Evolutionary conservation across 345 rosid species (phyloP).

Genomic region (Aethionema arabicum): DNA sequence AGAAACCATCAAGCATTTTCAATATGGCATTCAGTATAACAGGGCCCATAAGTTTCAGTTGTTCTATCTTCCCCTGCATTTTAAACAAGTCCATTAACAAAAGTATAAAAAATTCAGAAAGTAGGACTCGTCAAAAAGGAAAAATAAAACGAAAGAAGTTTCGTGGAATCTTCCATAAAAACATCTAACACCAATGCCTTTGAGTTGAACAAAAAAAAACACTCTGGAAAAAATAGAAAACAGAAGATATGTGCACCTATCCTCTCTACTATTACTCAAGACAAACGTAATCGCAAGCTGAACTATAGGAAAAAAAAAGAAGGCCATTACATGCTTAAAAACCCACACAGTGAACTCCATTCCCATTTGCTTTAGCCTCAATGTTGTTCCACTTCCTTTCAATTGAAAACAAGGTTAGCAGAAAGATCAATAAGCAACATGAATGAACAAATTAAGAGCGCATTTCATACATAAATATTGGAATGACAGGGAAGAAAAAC

Average conservation of each 20-base stretch:
- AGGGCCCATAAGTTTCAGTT: conserved; percentile 92
- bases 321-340: conserved; percentile 81
- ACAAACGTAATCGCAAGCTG: conserved; percentile 27
- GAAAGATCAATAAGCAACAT: conserved; percentile 24
- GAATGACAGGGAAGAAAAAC: not conserved
- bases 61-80: conserved; percentile 77
- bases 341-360: conserved; percentile 99
- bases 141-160: not conserved
- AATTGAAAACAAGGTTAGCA: conserved; percentile 29
- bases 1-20: conserved; percentile 83
- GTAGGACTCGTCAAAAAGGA: not conserved
- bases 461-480: not conserved
- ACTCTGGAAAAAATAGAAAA: not conserved
- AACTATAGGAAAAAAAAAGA: conserved; percentile 23
- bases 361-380: conserved; percentile 90
- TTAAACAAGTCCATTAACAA: conserved; percentile 22
- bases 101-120: conserved; percentile 19
- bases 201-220: conserved; percentile 20
- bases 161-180: not conserved
- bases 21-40: conserved; percentile 73
- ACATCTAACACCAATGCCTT: conserved; percentile 2
- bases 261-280: conserved; percentile 11
- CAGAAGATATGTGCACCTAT: not conserved
- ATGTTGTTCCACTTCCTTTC: conserved; percentile 77
- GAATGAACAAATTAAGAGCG: conserved; percentile 7